phyloP scores from a whole-genome alignment of 148 eudicot genomes.

The Chenopodium suecicum region DNA sequence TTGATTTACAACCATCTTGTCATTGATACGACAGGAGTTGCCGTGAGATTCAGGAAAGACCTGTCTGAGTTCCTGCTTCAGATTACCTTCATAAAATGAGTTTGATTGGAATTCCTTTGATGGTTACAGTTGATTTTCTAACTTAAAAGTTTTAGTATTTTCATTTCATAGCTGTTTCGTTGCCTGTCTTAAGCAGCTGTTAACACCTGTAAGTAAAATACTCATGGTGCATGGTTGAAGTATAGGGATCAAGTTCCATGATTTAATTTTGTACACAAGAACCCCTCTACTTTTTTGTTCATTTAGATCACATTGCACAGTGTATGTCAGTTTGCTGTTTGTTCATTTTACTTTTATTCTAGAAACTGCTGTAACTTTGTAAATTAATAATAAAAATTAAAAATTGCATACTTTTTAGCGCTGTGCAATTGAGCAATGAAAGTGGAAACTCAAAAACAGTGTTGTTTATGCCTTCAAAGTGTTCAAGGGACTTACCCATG shows the following conservation, averaged over 20 bases:
- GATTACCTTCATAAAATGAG: not conserved
- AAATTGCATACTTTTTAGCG: not conserved
- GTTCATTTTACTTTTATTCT: not conserved
- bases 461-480: too few species aligned
- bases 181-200: not conserved
- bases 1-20: too few species aligned
- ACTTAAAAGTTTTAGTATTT: too few species aligned
- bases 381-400: too few species aligned
- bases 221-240: not conserved
- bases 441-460: too few species aligned
- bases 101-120: not conserved
- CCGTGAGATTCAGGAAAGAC: too few species aligned
- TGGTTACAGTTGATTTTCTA: not conserved
- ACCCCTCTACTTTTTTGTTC: not conserved
- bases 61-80: not conserved
- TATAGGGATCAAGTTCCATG: not conserved
- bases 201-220: not conserved
- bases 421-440: not conserved
- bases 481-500: not conserved
- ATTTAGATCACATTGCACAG: not conserved
- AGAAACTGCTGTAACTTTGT: not conserved
- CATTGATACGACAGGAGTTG: too few species aligned
- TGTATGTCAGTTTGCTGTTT: not conserved
- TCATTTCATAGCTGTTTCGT: not conserved
- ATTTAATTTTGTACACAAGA: not conserved